Percentiles rank a stretch among this genome's conserved stretches.
These are phyloP conservation scores for Coccomyxa subellipsoidea DNA, from an alignment of 163 green algal species.

Conservation along the genomic window DNA sequence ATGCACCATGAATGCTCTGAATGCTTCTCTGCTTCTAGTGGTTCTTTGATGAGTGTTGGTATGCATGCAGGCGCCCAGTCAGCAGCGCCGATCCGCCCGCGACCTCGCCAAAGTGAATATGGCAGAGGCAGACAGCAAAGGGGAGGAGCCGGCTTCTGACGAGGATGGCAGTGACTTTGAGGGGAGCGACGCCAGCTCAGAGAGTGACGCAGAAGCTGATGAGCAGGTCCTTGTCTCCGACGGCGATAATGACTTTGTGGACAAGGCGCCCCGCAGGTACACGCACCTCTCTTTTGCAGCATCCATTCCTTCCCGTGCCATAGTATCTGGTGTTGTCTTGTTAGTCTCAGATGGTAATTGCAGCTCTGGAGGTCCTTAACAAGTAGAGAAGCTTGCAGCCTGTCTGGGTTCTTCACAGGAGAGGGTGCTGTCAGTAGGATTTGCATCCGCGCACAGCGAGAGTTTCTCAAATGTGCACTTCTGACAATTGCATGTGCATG, in stretches of 20 bases:
- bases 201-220: not conserved
- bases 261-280: not conserved
- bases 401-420: no score
- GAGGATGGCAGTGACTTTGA: not conserved
- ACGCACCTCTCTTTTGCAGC: not conserved
- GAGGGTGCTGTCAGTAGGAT: no score
- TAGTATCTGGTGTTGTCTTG: no score
- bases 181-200: not conserved
- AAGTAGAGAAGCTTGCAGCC: no score
- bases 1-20: no score
- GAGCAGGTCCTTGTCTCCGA: not conserved
- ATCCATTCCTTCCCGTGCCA: no score
- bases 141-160: not conserved
- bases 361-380: no score
- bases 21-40: not conserved
- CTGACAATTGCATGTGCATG: no score
- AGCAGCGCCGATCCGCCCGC: not conserved
- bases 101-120: not conserved
- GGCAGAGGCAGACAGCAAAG: not conserved
- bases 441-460: no score
- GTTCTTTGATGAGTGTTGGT: no score
- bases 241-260: not conserved
- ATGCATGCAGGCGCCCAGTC: not conserved
- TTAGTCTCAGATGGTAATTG: no score
- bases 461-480: no score